Evolutionary conservation across 805 yeast species (phyloP).

Genomic region (Schwanniomyces yamadae): DNA sequence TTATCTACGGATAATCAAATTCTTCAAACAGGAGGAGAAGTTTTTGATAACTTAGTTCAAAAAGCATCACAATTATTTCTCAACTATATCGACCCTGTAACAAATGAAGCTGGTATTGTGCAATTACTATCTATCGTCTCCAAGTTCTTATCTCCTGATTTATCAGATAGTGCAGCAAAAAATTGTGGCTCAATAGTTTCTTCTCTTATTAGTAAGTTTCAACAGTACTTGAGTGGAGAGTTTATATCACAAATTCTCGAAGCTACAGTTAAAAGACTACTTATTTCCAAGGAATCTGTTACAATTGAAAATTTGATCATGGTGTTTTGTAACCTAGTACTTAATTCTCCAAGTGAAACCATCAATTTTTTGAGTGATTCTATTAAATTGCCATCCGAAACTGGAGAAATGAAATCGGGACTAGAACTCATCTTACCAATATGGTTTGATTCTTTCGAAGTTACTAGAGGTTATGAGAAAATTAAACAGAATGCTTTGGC

Average conservation of each 20-base stretch:
- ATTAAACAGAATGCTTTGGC: constrained; percentile 71
- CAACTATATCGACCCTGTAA: constrained; percentile 29
- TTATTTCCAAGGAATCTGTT: constrained; percentile 63
- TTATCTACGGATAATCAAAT: constrained; percentile 70
- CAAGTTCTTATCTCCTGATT: constrained; percentile 65
- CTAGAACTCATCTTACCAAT: constrained; percentile 62
- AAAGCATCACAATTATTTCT: constrained; percentile 35
- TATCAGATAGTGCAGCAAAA: constrained; percentile 79
- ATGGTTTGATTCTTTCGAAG: constrained; percentile 83
- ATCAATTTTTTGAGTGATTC: constrained; percentile 54
- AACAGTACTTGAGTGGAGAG: constrained; percentile 33
- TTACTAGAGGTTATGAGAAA: constrained; percentile 72
- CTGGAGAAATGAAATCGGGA: constrained; percentile 33
- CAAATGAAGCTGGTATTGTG: constrained; percentile 48
- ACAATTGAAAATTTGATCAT: constrained; percentile 75
- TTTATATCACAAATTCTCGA: constrained; percentile 59
- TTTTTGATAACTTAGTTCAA: constrained; percentile 59
- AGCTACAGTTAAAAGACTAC: constrained; percentile 69
- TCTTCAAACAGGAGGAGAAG: constrained; percentile 74
- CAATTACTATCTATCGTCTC: constrained; percentile 63
- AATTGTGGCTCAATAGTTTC: constrained; percentile 69
- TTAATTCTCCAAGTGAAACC: constrained; percentile 60
- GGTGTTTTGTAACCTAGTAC: constrained; percentile 72
- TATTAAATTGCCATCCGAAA: constrained; percentile 29
- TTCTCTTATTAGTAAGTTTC: constrained; percentile 55